phyloP scores from a whole-genome alignment of 331 rosid genomes.

The Quercus lobata region DNA sequence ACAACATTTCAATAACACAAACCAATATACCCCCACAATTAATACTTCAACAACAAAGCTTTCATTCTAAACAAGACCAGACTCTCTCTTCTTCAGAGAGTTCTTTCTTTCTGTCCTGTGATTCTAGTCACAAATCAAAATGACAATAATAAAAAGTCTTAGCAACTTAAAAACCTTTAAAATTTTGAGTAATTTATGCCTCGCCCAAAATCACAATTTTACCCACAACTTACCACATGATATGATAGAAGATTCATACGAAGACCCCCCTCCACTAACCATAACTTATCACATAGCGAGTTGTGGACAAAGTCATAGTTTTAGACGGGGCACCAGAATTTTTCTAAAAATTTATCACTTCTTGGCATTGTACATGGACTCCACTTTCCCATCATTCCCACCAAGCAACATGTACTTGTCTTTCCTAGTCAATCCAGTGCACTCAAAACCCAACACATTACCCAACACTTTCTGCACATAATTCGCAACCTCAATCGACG shows the following conservation, averaged over 20 bases:
- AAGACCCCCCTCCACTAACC: rapidly evolving
- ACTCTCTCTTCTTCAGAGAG: too few relatives aligned
- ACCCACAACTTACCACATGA: rapidly evolving
- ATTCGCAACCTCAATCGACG: slow-evolving; percentile 59
- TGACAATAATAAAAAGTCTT: too few relatives aligned
- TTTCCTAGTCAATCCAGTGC: slow-evolving; percentile 49
- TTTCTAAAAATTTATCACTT: not conserved
- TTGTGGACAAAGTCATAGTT: too few relatives aligned
- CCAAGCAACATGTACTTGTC: slow-evolving; percentile 57
- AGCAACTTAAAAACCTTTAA: too few relatives aligned
- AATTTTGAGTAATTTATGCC: too few relatives aligned
- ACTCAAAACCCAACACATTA: slow-evolving; percentile 44
- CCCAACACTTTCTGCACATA: slow-evolving; percentile 54
- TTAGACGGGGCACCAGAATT: too few relatives aligned
- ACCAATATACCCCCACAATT: not conserved
- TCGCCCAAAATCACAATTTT: too few relatives aligned
- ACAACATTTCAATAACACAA: not conserved
- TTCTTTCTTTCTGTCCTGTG: too few relatives aligned
- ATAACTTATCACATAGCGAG: rapidly evolving
- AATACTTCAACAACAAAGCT: not conserved
- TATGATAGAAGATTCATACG: rapidly evolving
- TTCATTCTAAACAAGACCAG: not conserved
- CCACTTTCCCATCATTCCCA: slow-evolving; percentile 59
- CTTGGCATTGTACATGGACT: slow-evolving; percentile 38
- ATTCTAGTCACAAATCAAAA: too few relatives aligned